phyloP scores from a whole-genome alignment of 495 filamentous ascomycete species.

The Neurospora africana region DNA sequence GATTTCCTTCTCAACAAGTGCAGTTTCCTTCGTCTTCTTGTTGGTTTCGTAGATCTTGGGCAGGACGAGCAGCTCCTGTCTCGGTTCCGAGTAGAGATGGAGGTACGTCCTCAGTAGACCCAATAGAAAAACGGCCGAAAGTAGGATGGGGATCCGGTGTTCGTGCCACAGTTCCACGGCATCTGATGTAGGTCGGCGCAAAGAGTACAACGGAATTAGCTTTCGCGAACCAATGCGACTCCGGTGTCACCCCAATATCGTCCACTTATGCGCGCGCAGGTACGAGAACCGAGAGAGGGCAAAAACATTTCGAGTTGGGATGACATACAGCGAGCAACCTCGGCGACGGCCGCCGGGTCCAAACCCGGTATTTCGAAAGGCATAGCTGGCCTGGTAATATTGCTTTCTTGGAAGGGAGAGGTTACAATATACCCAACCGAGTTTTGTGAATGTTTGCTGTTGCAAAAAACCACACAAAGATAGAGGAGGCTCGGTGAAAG shows the following conservation, averaged over 20 bases:
- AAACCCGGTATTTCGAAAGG: background rate
- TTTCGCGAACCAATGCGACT: background rate
- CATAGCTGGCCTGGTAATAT: background rate
- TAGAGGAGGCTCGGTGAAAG: background rate
- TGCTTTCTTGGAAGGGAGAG: background rate
- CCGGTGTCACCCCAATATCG: background rate
- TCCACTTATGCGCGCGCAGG: background rate
- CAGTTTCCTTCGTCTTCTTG: slow-evolving; percentile 7
- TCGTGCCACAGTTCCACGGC: slow-evolving; percentile 45
- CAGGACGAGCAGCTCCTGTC: slow-evolving; percentile 12
- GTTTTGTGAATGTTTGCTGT: background rate
- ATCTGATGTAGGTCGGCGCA: slow-evolving; percentile 21
- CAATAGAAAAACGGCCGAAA: slow-evolving; percentile 29
- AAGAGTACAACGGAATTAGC: background rate
- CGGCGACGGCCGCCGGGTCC: background rate
- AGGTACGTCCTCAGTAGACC: slow-evolving; percentile 31
- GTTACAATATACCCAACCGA: background rate
- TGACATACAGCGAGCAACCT: background rate
- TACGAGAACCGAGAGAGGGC: background rate
- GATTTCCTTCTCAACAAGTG: background rate
- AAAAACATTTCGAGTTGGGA: background rate
- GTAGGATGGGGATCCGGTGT: slow-evolving; percentile 40
- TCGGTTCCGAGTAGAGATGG: slow-evolving; percentile 18
- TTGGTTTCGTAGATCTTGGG: slow-evolving; percentile 17
- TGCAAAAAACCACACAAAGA: background rate